Conservation (phyloP, 2,329 filamentous ascomycete genomes). For the Raffaelea ambrosiae region DNA sequence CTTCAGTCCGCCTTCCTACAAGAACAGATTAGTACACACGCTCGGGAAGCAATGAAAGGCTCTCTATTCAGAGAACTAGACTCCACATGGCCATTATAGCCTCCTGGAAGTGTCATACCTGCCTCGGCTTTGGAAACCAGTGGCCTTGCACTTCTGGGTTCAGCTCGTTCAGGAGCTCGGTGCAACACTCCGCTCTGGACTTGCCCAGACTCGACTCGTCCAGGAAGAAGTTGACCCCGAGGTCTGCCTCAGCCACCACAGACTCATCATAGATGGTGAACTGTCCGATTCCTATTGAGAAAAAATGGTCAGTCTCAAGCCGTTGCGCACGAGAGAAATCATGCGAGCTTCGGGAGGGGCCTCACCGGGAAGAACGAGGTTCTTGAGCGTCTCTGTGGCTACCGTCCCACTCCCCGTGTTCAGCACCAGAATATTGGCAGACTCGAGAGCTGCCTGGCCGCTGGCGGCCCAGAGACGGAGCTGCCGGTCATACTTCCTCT, state of each 20-base stretch:
- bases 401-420: constrained; percentile 83
- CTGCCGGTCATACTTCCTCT: constrained; percentile 87
- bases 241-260: constrained; percentile 67
- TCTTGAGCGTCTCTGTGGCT: constrained; percentile 88
- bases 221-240: constrained; percentile 96
- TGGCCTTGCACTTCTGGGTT: constrained; percentile 86
- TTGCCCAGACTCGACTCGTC: constrained; percentile 70
- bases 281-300: constrained; percentile 64
- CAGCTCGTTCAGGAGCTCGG: constrained; percentile 70
- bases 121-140: constrained; percentile 45
- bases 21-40: too few species aligned
- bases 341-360: neutral
- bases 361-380: constrained; percentile 80
- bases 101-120: constrained; percentile 22
- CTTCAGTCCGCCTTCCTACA: constrained; percentile 5
- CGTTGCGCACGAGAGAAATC: neutral
- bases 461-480: constrained; percentile 90
- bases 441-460: constrained; percentile 83
- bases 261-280: constrained; percentile 86
- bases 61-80: too few species aligned
- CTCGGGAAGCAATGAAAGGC: too few species aligned
- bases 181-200: constrained; percentile 68
- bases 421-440: constrained; percentile 82
- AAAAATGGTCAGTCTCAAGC: neutral
- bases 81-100: too few species aligned